Conservation (phyloP, 345 rosid species). For the Eucalyptus regnans region DNA sequence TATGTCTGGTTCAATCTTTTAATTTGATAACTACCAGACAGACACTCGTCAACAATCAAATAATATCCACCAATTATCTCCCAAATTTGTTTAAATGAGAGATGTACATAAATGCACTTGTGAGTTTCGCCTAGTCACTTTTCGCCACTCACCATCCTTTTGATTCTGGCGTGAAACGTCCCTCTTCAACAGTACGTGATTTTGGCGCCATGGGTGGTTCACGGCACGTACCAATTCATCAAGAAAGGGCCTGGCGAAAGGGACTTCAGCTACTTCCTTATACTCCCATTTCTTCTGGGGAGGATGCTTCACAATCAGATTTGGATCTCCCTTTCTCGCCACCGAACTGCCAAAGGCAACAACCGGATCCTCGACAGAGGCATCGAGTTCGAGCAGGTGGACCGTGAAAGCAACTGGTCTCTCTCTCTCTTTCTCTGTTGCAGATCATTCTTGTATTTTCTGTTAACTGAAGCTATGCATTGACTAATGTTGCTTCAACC, state of each 20-base stretch:
- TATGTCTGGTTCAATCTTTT: background rate
- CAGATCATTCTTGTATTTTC: background rate
- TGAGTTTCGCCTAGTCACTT: background rate
- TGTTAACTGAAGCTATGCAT: background rate
- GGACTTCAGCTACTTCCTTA: constrained; percentile 14
- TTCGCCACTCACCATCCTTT: background rate
- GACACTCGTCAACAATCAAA: background rate
- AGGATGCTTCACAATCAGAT: constrained; percentile 40
- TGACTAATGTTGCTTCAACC: background rate
- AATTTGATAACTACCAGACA: background rate
- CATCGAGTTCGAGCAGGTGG: constrained; percentile 59
- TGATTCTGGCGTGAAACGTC: background rate
- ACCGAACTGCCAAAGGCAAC: constrained; percentile 33
- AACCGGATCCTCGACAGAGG: constrained; percentile 33
- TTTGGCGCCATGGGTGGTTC: constrained; percentile 37
- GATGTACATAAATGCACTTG: background rate
- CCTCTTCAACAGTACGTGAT: constrained; percentile 16
- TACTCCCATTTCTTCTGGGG: constrained; percentile 9
- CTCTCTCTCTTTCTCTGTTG: background rate
- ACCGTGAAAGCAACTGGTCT: constrained; percentile 49
- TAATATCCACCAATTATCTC: background rate
- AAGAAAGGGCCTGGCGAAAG: constrained; percentile 3
- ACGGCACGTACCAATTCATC: constrained; percentile 14
- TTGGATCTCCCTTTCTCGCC: constrained; percentile 40
- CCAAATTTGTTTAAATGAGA: background rate